Conservation (phyloP, 805 yeast species). For the Saccharomycopsis sp. region DNA sequence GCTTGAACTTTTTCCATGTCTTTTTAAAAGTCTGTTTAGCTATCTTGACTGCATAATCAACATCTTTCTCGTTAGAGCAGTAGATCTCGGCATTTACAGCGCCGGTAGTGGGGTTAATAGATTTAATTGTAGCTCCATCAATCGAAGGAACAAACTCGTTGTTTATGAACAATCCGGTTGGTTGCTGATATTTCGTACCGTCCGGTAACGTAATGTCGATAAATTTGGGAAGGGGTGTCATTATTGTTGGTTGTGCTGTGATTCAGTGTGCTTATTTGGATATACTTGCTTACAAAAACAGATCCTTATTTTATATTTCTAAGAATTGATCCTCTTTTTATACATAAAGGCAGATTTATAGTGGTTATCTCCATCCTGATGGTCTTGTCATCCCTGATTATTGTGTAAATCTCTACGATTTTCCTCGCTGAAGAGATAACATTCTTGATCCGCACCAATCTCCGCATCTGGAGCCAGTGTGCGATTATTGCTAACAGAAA, state of each 20-base stretch:
- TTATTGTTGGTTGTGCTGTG: too few relatives aligned
- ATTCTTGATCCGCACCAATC: background rate
- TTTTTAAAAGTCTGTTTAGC: constrained; percentile 43
- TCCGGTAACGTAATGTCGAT: constrained; percentile 48
- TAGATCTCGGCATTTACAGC: constrained; percentile 44
- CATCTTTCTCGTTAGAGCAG: constrained; percentile 44
- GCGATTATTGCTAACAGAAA: background rate
- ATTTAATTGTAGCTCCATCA: constrained; percentile 34
- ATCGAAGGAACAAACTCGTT: constrained; percentile 59
- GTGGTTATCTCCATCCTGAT: background rate
- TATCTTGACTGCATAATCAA: constrained; percentile 45
- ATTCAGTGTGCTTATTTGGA: too few relatives aligned
- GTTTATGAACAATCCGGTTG: constrained; percentile 71
- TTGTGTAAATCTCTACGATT: background rate
- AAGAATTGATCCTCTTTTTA: background rate
- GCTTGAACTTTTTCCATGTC: constrained; percentile 42
- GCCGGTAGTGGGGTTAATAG: constrained; percentile 49
- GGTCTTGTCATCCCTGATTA: background rate
- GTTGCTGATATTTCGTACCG: constrained; percentile 62
- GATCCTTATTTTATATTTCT: background rate
- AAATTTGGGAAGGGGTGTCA: background rate
- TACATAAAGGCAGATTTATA: background rate
- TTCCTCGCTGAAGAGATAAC: background rate
- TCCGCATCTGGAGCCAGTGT: background rate
- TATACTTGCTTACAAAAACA: background rate